phyloP scores from a whole-genome alignment of 2,329 filamentous ascomycete species.

The Shiraia sp. region DNA sequence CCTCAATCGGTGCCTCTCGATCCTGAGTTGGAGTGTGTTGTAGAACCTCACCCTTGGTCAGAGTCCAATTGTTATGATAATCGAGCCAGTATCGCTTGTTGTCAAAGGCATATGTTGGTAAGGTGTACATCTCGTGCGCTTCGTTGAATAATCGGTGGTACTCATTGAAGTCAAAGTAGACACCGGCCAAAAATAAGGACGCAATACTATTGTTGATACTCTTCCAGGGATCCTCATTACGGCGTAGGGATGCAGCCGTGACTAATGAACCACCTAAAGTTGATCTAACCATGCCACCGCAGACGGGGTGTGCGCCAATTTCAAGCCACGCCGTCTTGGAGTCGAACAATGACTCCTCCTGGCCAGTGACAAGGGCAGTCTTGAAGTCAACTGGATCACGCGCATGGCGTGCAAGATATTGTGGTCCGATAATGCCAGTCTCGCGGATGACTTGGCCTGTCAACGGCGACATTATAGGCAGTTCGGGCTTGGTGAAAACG shows the following conservation, averaged over 20 bases:
- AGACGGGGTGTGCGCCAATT: slow-evolving; percentile 74
- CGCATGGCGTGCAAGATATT: slow-evolving; percentile 67
- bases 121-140: slow-evolving; percentile 62
- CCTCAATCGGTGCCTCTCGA: slow-evolving; percentile 44
- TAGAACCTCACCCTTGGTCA: slow-evolving; percentile 67
- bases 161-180: slow-evolving; percentile 71
- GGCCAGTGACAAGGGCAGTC: slow-evolving; percentile 62
- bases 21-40: slow-evolving; percentile 46
- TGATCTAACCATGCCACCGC: slow-evolving; percentile 68
- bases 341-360: slow-evolving; percentile 62
- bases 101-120: slow-evolving; percentile 71
- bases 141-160: slow-evolving; percentile 66
- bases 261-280: slow-evolving; percentile 60
- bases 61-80: slow-evolving; percentile 71
- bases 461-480: slow-evolving; percentile 71
- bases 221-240: slow-evolving; percentile 66
- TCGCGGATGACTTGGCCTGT: slow-evolving; percentile 63
- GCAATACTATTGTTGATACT: slow-evolving; percentile 63
- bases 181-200: slow-evolving; percentile 63
- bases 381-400: slow-evolving; percentile 72
- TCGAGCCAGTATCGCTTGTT: slow-evolving; percentile 74
- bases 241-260: slow-evolving; percentile 64
- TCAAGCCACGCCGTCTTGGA: slow-evolving; percentile 73
- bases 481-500: slow-evolving; percentile 59
- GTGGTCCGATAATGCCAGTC: slow-evolving; percentile 59